Evolutionary conservation across 306 rosid species (phyloP).

Genomic region (Cyclanthera cordifolia): DNA sequence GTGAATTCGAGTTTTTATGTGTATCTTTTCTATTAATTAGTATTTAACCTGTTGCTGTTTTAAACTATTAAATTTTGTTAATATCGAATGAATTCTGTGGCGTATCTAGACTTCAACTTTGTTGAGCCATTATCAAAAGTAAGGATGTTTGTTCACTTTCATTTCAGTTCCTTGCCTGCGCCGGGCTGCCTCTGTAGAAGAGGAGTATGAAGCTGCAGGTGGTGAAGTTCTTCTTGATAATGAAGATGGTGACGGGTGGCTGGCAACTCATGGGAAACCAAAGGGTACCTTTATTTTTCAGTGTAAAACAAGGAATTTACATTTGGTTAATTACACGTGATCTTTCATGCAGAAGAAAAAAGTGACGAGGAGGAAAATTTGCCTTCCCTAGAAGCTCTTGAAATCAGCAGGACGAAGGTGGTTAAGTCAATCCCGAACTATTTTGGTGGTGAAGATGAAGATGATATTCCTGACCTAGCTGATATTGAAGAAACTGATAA

Average conservation of each 20-base stretch:
- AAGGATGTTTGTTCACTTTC: neutral
- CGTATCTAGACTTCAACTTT: neutral
- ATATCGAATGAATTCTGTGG: neutral
- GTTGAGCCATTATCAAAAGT: neutral
- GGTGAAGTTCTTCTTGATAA: slow-evolving; percentile 82
- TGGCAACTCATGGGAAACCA: slow-evolving; percentile 94
- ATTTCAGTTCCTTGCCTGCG: slow-evolving; percentile 81
- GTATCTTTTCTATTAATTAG: neutral
- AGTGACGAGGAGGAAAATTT: slow-evolving; percentile 60
- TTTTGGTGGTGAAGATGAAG: slow-evolving; percentile 64
- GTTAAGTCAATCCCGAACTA: slow-evolving; percentile 34
- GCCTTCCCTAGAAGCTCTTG: slow-evolving; percentile 78
- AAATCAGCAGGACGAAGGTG: slow-evolving; percentile 46
- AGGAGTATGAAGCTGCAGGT: slow-evolving; percentile 96
- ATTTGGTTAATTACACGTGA: neutral
- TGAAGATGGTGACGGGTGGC: slow-evolving; percentile 93
- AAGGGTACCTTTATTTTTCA: slow-evolving; percentile 36
- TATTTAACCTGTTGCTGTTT: neutral
- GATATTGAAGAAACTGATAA: slow-evolving; percentile 72
- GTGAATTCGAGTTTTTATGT: neutral
- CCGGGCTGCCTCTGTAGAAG: slow-evolving; percentile 84
- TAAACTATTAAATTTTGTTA: neutral
- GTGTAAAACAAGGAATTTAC: neutral
- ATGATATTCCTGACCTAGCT: slow-evolving; percentile 84
- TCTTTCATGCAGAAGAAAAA: slow-evolving; percentile 38